Base-by-base conservation (phyloP, 768 basidiomycete species). In the Piloderma croceum region DNA sequence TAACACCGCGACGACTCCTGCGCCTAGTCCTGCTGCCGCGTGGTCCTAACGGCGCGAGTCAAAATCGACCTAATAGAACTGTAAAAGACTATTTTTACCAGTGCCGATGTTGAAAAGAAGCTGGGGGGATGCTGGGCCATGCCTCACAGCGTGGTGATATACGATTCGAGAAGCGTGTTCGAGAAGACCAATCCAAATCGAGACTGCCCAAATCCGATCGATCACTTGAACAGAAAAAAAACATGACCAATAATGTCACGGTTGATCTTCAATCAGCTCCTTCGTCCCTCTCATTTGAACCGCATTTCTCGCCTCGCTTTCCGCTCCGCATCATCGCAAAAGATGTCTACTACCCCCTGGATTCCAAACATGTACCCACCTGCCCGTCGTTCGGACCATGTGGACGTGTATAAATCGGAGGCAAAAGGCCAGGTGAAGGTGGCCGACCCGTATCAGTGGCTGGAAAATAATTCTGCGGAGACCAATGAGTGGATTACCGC, bases 21-120 rank as follows among this genome's bases (percentile, higher is more conserved):
- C 93, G 37, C 88, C 84, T 38, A 98, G 76, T 41, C 96, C 96
- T 32, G 91, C 90, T 39, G 81, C 79, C 23, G 94, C 92, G 81
- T 97, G 92, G 63, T 98, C 96, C 90, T 94, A 51, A 11, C 25
- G 17, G 15, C 36, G n/a, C 23, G 24, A 23, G 13, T 39, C 13
- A 23, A 7, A 21, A 11, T 5, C 29, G 24, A 40, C n/a, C n/a
- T 18, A 4, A 18, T 11, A 20, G 5, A 12, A 7, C 31, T 29
- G 29, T 27, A 39, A 31, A 17, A 24, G 39, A 35, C 35, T 44
- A 44, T 21, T 63, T 61, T n/a, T n/a, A n/a, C n/a, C 29, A 67
- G 48, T 17, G 65, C 62, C 31, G 67, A 22, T 13, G 59, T 64
- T 18, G 64, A 61, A 37, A 71, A 71, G 62, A 70, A 71, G 38